Percentiles rank a stretch among this genome's conserved stretches.
Conservation (phyloP, 2,329 filamentous ascomycete genomes). For the Diaporthe nobilis region DNA sequence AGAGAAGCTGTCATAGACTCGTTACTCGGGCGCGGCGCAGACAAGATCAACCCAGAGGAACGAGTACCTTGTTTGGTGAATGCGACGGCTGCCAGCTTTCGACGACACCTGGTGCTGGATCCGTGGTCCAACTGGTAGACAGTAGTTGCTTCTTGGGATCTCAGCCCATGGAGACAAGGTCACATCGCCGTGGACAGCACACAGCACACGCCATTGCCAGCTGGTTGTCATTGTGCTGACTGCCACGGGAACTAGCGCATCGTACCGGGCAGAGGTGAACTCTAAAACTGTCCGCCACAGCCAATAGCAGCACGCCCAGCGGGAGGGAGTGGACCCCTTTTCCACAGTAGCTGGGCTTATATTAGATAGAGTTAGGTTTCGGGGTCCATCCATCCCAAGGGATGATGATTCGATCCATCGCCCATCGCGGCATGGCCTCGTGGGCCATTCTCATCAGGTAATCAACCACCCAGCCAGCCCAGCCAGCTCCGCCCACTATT, state of each 20-base stretch:
- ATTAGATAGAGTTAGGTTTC: slow-evolving; percentile 20
- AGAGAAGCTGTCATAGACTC: slow-evolving; percentile 1
- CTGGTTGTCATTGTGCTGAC: slow-evolving; percentile 20
- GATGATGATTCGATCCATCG: slow-evolving; percentile 8
- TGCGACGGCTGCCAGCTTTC: not conserved
- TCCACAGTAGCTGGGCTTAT: slow-evolving; percentile 6
- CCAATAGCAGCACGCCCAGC: not conserved
- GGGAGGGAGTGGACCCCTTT: not conserved
- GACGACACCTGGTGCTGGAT: not conserved
- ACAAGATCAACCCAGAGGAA: not conserved
- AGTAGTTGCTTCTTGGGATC: not conserved
- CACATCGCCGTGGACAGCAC: slow-evolving; percentile 14
- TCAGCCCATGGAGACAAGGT: not conserved
- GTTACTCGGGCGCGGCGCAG: not conserved
- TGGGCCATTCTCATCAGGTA: not conserved
- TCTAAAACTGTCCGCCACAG: slow-evolving; percentile 11
- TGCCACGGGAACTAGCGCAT: slow-evolving; percentile 26
- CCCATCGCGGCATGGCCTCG: not conserved
- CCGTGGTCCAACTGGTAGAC: not conserved
- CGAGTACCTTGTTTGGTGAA: not conserved
- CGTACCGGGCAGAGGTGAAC: slow-evolving; percentile 7
- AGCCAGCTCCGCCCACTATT: not conserved
- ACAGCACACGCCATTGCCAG: not conserved
- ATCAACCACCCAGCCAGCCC: not conserved
- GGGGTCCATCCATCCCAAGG: slow-evolving; percentile 18